Conservation (phyloP, 352 stramenopile genomes). For the Pythium phragmitis region DNA sequence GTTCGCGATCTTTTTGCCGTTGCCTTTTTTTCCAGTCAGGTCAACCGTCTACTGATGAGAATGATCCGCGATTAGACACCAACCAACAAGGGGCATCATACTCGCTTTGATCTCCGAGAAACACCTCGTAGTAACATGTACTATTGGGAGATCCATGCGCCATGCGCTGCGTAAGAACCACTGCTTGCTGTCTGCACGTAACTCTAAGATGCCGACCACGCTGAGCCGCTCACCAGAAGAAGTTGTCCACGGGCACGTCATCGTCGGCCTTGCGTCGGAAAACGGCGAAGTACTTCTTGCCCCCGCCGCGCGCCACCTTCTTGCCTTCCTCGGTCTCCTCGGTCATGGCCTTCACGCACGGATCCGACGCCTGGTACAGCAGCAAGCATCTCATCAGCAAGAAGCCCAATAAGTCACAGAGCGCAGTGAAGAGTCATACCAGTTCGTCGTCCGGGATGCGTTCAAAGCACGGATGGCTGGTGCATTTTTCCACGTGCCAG, state of each 20-base stretch:
- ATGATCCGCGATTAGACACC: too few species aligned
- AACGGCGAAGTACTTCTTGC: slow-evolving; percentile 88
- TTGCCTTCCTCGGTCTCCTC: slow-evolving; percentile 98
- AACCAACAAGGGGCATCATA: too few species aligned
- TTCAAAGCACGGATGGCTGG: slow-evolving; percentile 92
- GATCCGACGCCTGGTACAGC: slow-evolving; percentile 67
- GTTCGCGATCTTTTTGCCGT: too few species aligned
- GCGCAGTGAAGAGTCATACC: slow-evolving; percentile 32
- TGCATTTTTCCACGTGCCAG: slow-evolving; percentile 96
- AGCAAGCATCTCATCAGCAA: background rate
- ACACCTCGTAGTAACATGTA: too few species aligned
- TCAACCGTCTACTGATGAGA: too few species aligned
- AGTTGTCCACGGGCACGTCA: slow-evolving; percentile 53
- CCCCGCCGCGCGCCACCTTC: slow-evolving; percentile 92
- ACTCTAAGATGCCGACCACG: background rate
- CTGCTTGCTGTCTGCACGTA: background rate
- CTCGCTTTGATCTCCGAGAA: too few species aligned
- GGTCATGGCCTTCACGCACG: slow-evolving; percentile 94
- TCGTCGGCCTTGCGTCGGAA: slow-evolving; percentile 73
- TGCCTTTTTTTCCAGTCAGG: too few species aligned
- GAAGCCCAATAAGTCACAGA: too few species aligned
- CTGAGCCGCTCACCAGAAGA: slow-evolving; percentile 52
- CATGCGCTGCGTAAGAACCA: background rate
- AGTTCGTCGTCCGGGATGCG: slow-evolving; percentile 86
- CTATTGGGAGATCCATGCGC: background rate